Percentiles rank a stretch among this genome's conserved stretches.
These are phyloP conservation scores for Diaporthe vaccinii DNA, from an alignment of 2,329 filamentous ascomycete species.

Conservation along the genomic window DNA sequence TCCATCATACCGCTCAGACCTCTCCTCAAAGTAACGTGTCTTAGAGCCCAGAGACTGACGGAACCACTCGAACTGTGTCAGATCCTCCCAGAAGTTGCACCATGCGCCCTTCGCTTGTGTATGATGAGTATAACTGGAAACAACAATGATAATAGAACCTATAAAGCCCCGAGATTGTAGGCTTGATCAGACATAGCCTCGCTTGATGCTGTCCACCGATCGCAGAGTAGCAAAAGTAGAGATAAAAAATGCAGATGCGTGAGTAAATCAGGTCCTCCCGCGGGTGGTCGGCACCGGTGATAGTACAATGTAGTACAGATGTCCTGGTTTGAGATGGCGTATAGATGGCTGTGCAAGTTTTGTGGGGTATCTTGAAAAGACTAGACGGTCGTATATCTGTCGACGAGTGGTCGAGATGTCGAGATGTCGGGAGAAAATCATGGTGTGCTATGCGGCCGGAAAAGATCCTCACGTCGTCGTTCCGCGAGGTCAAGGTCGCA, in stretches of 20 bases:
- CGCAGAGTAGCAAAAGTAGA: neutral
- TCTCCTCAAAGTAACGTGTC: neutral
- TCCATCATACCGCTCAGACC: neutral
- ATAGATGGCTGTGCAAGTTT: neutral
- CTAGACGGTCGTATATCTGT: slow-evolving; percentile 13
- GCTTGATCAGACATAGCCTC: slow-evolving; percentile 6
- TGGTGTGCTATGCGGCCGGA: slow-evolving; percentile 12
- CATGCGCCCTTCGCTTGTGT: slow-evolving; percentile 38
- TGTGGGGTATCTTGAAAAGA: slow-evolving; percentile 28
- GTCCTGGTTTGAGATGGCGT: slow-evolving; percentile 7
- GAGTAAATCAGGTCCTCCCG: neutral
- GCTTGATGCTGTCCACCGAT: slow-evolving; percentile 13
- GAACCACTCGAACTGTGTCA: neutral
- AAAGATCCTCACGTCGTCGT: neutral
- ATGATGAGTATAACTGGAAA: slow-evolving; percentile 20
- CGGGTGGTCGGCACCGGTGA: neutral
- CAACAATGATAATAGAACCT: neutral
- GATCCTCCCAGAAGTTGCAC: slow-evolving; percentile 25
- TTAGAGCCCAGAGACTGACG: neutral
- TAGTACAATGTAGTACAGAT: neutral
- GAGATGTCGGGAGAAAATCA: slow-evolving; percentile 6
- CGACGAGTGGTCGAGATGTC: slow-evolving; percentile 7
- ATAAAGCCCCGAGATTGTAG: neutral
- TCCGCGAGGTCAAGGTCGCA: neutral
- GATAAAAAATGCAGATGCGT: neutral